Evolutionary conservation across 306 rosid genomes (phyloP), one percentile per base, ranked within the genome.

Genomic region (Ochetophila trinervis): DNA sequence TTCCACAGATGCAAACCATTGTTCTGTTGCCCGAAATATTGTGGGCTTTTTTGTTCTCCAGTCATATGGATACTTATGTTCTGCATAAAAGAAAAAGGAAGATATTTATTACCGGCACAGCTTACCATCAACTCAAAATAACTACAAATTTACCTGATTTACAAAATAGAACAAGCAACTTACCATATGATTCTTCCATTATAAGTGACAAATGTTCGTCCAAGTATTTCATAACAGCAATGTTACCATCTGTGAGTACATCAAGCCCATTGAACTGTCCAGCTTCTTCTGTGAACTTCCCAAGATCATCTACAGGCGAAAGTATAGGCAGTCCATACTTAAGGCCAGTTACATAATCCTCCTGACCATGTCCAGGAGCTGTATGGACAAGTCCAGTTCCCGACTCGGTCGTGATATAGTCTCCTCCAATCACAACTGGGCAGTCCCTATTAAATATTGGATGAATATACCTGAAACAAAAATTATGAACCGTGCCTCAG

Each of bases 321-420:
- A 88, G 57, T 53, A 88, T 63, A 57, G 97, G 91, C 60, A 93
- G 88, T 64, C 95, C 96, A 70, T 90, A 88, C 87, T 93, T 93
- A 76, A 78, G 85, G 68, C 99, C 97, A 75, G 96, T 90, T 66
- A 82, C 88, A 69, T 87, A 87, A 74, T 93, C 99, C 74, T 93
- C 99, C 76, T 90, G 99, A 66, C 99, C 99, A 76, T 93, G 99
- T 56, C 99, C 99, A 65, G 99, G 99, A 73, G 99, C 99, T 50
- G 97, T 93, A 83, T 93, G 99, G 75, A 93, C 99, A 70, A 93
- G 82, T 62, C 99, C 99, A 50, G 99, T 93, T 78, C 99, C 99
- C 36, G 99, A 78, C 68, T 88, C 97, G 45, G 88, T 93, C 22
- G 97, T 87, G 76, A 93, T 93, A 79, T 93, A 93, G 62, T 93